Percentiles rank a stretch among this genome's conserved stretches.
These are phyloP conservation scores for Suhomyces emberorum DNA, from an alignment of 805 yeast genomes.

Conservation along the genomic window DNA sequence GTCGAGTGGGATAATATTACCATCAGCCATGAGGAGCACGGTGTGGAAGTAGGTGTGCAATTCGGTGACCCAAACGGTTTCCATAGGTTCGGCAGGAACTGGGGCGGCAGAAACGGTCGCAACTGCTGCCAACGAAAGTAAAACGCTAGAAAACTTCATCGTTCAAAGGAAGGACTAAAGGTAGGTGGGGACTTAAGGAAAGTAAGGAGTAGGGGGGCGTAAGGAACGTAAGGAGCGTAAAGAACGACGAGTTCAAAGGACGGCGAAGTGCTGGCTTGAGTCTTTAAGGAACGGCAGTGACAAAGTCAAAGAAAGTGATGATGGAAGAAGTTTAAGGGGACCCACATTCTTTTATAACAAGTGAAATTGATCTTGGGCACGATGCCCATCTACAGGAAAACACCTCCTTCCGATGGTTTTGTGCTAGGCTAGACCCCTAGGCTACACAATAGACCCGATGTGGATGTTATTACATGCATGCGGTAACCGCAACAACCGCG, in stretches of 20 bases:
- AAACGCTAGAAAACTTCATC: slow-evolving; percentile 15
- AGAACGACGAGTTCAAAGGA: background rate
- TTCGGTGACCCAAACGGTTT: slow-evolving; percentile 22
- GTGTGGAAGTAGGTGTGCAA: slow-evolving; percentile 16
- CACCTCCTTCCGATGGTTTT: too few species aligned
- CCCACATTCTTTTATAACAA: too few species aligned
- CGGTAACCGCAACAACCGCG: too few species aligned
- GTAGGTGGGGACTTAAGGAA: too few species aligned
- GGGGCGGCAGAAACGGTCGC: slow-evolving; percentile 18
- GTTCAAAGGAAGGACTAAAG: slow-evolving; percentile 7
- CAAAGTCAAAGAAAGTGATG: background rate
- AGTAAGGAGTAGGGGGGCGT: slow-evolving; percentile 5
- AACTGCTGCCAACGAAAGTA: slow-evolving; percentile 15
- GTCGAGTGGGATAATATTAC: slow-evolving; percentile 1
- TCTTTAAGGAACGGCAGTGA: background rate
- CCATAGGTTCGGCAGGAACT: slow-evolving; percentile 19
- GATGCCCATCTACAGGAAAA: too few species aligned
- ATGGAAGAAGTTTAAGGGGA: too few species aligned
- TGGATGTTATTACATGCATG: too few species aligned
- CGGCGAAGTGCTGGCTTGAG: too few species aligned
- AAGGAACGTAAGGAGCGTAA: background rate
- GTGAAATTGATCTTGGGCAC: too few species aligned
- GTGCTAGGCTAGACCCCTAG: too few species aligned
- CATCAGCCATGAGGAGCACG: slow-evolving; percentile 14
- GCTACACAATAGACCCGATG: too few species aligned